Conservation (phyloP, 495 filamentous ascomycete genomes). For the Daldinia grandis region DNA sequence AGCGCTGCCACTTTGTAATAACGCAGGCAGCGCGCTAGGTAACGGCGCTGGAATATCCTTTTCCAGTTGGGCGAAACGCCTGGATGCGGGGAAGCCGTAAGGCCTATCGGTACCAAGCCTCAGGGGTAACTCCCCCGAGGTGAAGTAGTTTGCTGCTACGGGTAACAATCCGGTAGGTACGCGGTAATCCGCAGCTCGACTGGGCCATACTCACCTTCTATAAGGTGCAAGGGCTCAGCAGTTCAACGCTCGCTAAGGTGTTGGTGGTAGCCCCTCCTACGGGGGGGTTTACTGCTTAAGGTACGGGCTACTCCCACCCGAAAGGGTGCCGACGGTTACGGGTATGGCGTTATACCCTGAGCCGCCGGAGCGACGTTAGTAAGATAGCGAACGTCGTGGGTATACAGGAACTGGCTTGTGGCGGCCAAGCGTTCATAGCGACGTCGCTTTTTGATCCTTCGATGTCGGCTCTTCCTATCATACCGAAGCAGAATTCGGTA, state of each 20-base stretch:
- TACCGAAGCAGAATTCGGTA: constrained; percentile 11
- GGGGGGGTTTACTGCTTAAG: constrained; percentile 34
- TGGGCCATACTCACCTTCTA: constrained; percentile 7
- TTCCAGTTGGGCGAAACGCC: background rate
- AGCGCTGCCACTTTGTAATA: background rate
- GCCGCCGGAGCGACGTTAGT: background rate
- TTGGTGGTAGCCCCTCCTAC: constrained; percentile 42
- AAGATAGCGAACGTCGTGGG: background rate
- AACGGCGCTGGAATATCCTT: background rate
- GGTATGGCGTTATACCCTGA: background rate
- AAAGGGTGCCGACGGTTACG: constrained; percentile 2
- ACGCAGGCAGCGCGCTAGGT: background rate
- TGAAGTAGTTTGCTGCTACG: constrained; percentile 2
- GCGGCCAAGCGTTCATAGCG: constrained; percentile 10
- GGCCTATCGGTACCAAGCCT: background rate
- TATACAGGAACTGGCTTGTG: constrained; percentile 12
- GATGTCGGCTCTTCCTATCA: constrained; percentile 11
- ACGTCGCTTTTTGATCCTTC: constrained; percentile 11
- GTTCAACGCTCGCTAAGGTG: background rate
- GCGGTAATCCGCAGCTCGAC: constrained; percentile 16
- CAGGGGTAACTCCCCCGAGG: constrained; percentile 31
- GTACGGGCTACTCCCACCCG: constrained; percentile 51
- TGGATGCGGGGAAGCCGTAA: constrained; percentile 2
- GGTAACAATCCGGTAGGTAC: background rate
- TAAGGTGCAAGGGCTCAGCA: background rate